phyloP scores from a whole-genome alignment of 805 yeast genomes.

The Pichia nakasei region DNA sequence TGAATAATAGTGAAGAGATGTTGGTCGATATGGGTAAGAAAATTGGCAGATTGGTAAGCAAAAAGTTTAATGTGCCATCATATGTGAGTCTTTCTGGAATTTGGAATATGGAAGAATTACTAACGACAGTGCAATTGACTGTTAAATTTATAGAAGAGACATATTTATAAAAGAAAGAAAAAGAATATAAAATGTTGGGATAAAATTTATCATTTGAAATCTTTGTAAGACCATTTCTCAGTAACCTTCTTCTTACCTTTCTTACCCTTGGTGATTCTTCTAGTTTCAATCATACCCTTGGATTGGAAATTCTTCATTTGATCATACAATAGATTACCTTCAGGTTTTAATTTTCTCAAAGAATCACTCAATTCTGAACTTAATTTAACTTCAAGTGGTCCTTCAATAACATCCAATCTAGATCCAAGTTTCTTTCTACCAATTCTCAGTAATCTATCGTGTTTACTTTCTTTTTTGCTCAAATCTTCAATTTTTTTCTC shows the following conservation, averaged over 20 bases:
- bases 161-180: constrained; percentile 6
- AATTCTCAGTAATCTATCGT: constrained; percentile 20
- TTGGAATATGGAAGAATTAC: constrained; percentile 27
- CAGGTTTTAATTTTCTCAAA: constrained; percentile 76
- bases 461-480: constrained; percentile 12
- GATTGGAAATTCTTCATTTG: constrained; percentile 75
- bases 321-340: constrained; percentile 79
- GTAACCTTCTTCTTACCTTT: constrained; percentile 68
- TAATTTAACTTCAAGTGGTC: constrained; percentile 65
- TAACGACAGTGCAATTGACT: constrained; percentile 19
- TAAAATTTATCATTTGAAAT: constrained; percentile 47
- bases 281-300: constrained; percentile 78
- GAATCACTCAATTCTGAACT: constrained; percentile 85
- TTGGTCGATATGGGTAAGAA: constrained; percentile 36
- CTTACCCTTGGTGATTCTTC: constrained; percentile 57
- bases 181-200: background rate
- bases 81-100: constrained; percentile 38
- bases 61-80: constrained; percentile 33
- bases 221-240: constrained; percentile 91
- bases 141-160: constrained; percentile 23
- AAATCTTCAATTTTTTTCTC: background rate
- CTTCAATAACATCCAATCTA: constrained; percentile 34
- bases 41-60: constrained; percentile 32
- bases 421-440: constrained; percentile 32
- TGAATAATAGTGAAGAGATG: constrained; percentile 33